Percentiles rank a stretch among this genome's conserved stretches.
These are phyloP conservation scores for Flaveria brownii DNA, from an alignment of 129 eudicot genomes.

Conservation along the genomic window DNA sequence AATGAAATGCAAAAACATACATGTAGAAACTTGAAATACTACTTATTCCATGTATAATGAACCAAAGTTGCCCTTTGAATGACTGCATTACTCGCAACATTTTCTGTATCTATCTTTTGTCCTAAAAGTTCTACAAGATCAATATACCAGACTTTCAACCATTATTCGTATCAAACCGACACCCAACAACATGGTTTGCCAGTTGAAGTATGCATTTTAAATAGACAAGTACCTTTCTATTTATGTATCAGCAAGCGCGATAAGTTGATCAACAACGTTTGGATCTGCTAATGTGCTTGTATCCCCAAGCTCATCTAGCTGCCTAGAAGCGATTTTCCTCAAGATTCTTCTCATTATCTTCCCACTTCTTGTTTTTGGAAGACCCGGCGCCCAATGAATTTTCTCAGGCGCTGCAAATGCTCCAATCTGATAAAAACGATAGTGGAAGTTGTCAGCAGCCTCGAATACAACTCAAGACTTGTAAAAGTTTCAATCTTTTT, in stretches of 20 bases:
- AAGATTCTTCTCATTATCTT: constrained; percentile 58
- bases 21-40: too few relatives aligned
- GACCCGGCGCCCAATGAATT: constrained; percentile 97
- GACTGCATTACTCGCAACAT: neutral
- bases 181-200: constrained; percentile 15
- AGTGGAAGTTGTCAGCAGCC: neutral
- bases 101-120: neutral
- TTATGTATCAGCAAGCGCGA: constrained; percentile 60
- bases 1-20: too few relatives aligned
- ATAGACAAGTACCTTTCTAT: constrained; percentile 1
- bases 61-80: neutral
- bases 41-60: neutral
- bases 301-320: constrained; percentile 82
- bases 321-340: constrained; percentile 90
- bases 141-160: neutral
- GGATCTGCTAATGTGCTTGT: constrained; percentile 96
- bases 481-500: neutral
- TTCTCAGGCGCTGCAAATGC: constrained; percentile 95
- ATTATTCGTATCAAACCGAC: constrained; percentile 14
- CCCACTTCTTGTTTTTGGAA: constrained; percentile 50
- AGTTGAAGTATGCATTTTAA: neutral
- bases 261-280: constrained; percentile 80
- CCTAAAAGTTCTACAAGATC: neutral
- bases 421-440: constrained; percentile 64
- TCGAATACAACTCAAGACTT: neutral